Evolutionary conservation across 768 basidiomycete genomes (phyloP), one percentile per base, ranked within the genome.

Genomic region (Boletus vermiculosoides): DNA sequence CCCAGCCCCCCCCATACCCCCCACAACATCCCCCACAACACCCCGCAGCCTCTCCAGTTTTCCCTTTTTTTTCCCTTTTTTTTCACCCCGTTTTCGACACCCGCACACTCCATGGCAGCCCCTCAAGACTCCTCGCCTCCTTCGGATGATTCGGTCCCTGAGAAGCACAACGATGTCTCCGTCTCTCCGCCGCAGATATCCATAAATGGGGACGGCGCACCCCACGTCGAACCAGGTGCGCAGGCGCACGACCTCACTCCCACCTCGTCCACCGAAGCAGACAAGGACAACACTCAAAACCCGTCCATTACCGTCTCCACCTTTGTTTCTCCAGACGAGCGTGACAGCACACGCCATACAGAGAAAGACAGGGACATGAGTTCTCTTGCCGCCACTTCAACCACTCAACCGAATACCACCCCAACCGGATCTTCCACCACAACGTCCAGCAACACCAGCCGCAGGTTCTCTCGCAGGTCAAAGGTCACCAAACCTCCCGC

Each of bases 321-420:
- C 42, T 72, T 70, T 48, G 70, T 66, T 53, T 66, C 64, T 25
- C 70, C 72, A 58, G 71, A 66, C 59, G 71, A 72, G 48, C 70
- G 66, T 57, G 71, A 72, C 47, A 71, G 62, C 44, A 54, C 68
- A 22, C 73, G 69, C 57, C 60, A 61, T n/a, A 52, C 54, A 59
- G 73, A 77, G 25, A 72, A 68, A 41, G 78, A 78, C 66, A 78
- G 72, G 67, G 79, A 80, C 66, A 79, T 78, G 66, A 77, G 70
- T 54, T 80, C 79, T 9, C 68, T 80, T 22, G 70, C 76, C 37
- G 78, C 78, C 47, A 76, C 78, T 44, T 75, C 76, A 1, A 68
- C 76, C 47, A 80, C 71, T 10, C 76, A 76, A 28, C 74, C 77
- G 45, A 67, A 78, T 58, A 71, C 76, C 31, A 59, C 60, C 33